Base-by-base conservation (phyloP, 495 filamentous ascomycete genomes). In the Neurospora pannonica region DNA sequence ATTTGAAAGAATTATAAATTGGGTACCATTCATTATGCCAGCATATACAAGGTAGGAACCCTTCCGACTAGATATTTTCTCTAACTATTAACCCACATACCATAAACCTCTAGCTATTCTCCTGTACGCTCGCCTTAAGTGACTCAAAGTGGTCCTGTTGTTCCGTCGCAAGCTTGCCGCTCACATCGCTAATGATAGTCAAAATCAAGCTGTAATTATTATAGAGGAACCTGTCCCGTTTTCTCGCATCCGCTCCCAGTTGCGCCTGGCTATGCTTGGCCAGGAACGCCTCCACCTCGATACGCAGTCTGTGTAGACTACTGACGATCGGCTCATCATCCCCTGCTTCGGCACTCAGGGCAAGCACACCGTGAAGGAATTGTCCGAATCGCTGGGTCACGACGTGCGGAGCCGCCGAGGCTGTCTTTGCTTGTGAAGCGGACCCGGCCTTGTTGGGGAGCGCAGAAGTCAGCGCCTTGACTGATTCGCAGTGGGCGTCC, bases 181-280 rank as follows among this genome's bases (percentile, higher is more conserved):
- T 88, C 74, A 90, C 89, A 83, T 95, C 94, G 82, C 91, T 91
- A 75, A 99, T 91, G 74, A 99, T 97, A 10, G 97, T 97, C 82
- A 94, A 82, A 11, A 99, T 88, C 78, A 99, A 86, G 70, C 91
- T 93, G 83, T 97, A 98, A 80, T 99, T 98, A 81, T 98, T 98
- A 78, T 89, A 93, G 76, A 98, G 83, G 77, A 98, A 97, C 74
- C 97, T 85, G 79, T 95, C 93, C 77, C 93, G 84, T 83, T 94
- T 95, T 78, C 93, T 88, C 73, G 87, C 84, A 75, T 97, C 93
- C 38, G 77, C 78, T 3, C 89, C 90, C 73, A 94, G 90, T 8
- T 86, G 87, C 28, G 90, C 87, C 77, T 89, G 89, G 71, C 83
- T 82, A 19, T 85, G 80, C 78, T 90, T 93, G 13, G 88, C 88